Evolutionary conservation across 768 basidiomycete genomes (phyloP).

Genomic region (Lactarius tabidus): DNA sequence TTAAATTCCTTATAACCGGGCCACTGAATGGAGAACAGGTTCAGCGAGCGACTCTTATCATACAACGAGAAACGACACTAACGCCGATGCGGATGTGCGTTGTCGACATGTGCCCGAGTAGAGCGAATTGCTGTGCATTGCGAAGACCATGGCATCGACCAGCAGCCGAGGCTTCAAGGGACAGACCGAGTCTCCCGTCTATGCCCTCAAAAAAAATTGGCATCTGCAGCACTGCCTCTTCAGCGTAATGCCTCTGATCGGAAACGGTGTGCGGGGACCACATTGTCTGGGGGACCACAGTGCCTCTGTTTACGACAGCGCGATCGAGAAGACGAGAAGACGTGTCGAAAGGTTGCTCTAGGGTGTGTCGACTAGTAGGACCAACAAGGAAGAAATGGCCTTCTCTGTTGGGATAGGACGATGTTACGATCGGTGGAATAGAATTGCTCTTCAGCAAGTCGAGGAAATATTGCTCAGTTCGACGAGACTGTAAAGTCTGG

Average conservation of each 20-base stretch:
- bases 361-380: background rate
- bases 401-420: background rate
- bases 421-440: background rate
- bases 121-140: background rate
- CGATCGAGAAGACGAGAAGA: background rate
- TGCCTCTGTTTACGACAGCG: background rate
- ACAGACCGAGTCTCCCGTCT: slow-evolving; percentile 9
- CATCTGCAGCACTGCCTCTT: slow-evolving; percentile 5
- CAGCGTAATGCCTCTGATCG: slow-evolving; percentile 8
- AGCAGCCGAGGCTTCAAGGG: slow-evolving; percentile 1
- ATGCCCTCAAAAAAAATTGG: slow-evolving; percentile 12
- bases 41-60: background rate
- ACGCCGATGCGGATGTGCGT: slow-evolving; percentile 13
- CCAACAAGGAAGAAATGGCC: background rate
- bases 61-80: background rate
- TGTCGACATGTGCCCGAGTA: slow-evolving; percentile 1
- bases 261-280: slow-evolving; percentile 1
- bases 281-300: slow-evolving; percentile 15
- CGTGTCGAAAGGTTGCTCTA: background rate
- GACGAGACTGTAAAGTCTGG: background rate
- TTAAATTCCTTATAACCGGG: slow-evolving; percentile 14
- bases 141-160: slow-evolving; percentile 7
- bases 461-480: background rate
- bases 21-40: background rate
- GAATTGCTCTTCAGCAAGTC: background rate